Evolutionary conservation across 1,284 basidiomycete species (phyloP).

Genomic region (Leccinum pachyderme): DNA sequence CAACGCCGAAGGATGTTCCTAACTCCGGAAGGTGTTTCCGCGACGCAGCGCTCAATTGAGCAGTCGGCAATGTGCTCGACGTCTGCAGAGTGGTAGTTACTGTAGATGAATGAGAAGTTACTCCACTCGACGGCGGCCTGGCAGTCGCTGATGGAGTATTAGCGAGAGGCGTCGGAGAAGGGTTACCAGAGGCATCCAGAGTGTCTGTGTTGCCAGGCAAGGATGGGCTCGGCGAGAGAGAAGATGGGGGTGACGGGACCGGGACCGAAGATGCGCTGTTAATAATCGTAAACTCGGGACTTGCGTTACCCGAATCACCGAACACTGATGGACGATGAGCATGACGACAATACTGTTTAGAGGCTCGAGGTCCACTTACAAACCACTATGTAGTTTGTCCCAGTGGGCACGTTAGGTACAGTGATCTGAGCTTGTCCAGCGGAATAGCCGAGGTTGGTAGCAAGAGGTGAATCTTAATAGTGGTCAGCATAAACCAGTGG

Average conservation of each 20-base stretch:
- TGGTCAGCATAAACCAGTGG: conserved; percentile 7
- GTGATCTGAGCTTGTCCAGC: conserved; percentile 50
- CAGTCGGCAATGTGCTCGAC: conserved; percentile 10
- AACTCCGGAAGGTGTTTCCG: conserved; percentile 18
- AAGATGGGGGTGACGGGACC: conserved; percentile 10
- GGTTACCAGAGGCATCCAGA: background rate
- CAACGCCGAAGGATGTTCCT: conserved; percentile 13
- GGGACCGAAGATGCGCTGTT: conserved; percentile 22
- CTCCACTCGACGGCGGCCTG: background rate
- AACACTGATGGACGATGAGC: conserved; percentile 28
- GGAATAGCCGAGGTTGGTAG: conserved; percentile 51
- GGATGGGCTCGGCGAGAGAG: conserved; percentile 4
- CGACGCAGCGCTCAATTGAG: conserved; percentile 27
- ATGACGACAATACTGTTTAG: background rate
- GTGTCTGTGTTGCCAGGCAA: background rate
- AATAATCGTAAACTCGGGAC: conserved; percentile 43
- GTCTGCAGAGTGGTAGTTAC: conserved; percentile 4
- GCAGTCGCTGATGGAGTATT: background rate
- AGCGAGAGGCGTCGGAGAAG: background rate
- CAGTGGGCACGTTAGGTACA: conserved; percentile 50
- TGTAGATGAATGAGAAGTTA: conserved; percentile 7
- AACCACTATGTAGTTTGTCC: conserved; percentile 47
- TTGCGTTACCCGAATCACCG: conserved; percentile 44
- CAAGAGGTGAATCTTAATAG: conserved; percentile 50
- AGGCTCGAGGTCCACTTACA: conserved; percentile 33